These are phyloP conservation scores for Coriaria nepalensis DNA, from an alignment of 306 rosid species.

Conservation along the genomic window DNA sequence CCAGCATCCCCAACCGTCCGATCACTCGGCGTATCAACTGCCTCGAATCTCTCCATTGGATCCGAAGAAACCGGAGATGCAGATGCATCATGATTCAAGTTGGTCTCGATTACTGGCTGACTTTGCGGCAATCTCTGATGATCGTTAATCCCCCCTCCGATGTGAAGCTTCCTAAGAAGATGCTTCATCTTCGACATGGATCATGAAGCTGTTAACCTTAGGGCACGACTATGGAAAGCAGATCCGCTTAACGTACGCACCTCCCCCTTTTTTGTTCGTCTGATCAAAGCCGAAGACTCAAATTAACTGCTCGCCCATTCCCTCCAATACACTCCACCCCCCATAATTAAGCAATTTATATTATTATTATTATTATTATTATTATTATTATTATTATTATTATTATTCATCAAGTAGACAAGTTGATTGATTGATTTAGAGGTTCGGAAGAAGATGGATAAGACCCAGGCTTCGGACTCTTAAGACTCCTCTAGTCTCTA, in stretches of 20 bases:
- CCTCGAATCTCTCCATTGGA: conserved; percentile 27
- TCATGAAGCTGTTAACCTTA: conserved; percentile 48
- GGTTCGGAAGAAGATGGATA: no score
- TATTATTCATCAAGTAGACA: no score
- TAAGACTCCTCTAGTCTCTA: no score
- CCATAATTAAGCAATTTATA: neutral
- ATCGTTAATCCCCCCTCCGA: conserved; percentile 69
- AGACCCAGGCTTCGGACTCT: no score
- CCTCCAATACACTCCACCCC: conserved; percentile 30
- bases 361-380: no score
- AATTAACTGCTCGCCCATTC: conserved; percentile 53
- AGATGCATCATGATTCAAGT: conserved; percentile 19
- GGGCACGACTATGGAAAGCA: conserved; percentile 26
- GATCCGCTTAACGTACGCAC: conserved; percentile 50
- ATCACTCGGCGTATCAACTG: conserved; percentile 32
- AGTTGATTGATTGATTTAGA: no score
- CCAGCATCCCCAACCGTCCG: conserved; percentile 24
- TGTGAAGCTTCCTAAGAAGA: conserved; percentile 90
- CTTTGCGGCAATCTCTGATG: conserved; percentile 36
- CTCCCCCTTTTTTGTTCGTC: no score
- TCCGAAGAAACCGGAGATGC: conserved; percentile 27
- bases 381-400: no score
- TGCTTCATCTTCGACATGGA: conserved; percentile 94
- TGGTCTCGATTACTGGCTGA: conserved; percentile 15
- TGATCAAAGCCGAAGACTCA: conserved; percentile 30